Percentiles rank a stretch among this genome's conserved stretches.
Evolutionary conservation across 2,329 filamentous ascomycete species (phyloP).

Genomic region (Microascus cirrosus): DNA sequence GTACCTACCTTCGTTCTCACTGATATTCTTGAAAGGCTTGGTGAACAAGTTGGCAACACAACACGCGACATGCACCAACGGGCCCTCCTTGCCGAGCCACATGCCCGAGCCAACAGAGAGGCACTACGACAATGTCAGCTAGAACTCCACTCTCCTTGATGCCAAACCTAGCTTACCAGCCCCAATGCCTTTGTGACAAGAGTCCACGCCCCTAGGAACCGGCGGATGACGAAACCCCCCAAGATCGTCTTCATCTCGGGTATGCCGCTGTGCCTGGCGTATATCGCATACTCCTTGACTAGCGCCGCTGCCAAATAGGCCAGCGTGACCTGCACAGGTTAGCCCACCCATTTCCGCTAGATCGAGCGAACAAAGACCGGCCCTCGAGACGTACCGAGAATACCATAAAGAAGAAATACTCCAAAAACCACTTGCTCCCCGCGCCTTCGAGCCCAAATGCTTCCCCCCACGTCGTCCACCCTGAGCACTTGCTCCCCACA

Average conservation of each 20-base stretch:
- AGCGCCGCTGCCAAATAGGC: constrained; percentile 67
- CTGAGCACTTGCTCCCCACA: constrained; percentile 66
- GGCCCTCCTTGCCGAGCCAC: constrained; percentile 95
- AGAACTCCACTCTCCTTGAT: not conserved
- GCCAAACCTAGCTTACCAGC: constrained; percentile 42
- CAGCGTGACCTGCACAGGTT: constrained; percentile 47
- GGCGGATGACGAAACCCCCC: constrained; percentile 83
- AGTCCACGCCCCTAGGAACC: constrained; percentile 82
- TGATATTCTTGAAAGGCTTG: constrained; percentile 73
- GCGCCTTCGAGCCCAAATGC: constrained; percentile 56
- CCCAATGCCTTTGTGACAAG: constrained; percentile 82
- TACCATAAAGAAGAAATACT: constrained; percentile 79
- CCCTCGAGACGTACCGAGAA: constrained; percentile 54
- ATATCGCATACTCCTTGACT: constrained; percentile 72
- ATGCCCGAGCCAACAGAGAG: constrained; percentile 87
- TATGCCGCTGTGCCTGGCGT: constrained; percentile 91
- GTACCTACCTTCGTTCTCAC: constrained; percentile 66
- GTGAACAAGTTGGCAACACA: constrained; percentile 93
- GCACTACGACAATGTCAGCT: constrained; percentile 39
- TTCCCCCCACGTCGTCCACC: constrained; percentile 78
- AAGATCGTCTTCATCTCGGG: constrained; percentile 96
- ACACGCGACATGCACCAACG: constrained; percentile 89
- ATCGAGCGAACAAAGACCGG: not conserved
- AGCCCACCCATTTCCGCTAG: constrained; percentile 5
- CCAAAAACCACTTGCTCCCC: constrained; percentile 67